These are phyloP conservation scores for Penicillium pulvis DNA, from an alignment of 495 filamentous ascomycete genomes.

Conservation along the genomic window DNA sequence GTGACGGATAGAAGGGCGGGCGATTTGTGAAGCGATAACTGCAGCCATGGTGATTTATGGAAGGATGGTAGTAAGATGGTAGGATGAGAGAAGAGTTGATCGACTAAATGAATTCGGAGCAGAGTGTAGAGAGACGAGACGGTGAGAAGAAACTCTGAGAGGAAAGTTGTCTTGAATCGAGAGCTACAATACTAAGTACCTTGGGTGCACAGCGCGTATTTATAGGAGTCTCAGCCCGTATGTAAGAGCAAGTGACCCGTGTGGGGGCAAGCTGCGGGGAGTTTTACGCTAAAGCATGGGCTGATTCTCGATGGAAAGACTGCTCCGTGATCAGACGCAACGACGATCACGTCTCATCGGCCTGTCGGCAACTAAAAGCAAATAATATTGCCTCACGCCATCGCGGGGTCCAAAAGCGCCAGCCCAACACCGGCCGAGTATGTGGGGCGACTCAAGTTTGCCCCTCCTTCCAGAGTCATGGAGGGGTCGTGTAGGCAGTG, in stretches of 20 bases:
- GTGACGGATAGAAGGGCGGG: constrained; percentile 45
- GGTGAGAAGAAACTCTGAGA: background rate
- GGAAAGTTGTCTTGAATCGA: background rate
- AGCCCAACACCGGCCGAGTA: background rate
- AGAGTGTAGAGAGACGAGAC: background rate
- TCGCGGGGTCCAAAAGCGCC: constrained; percentile 19
- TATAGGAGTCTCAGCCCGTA: constrained; percentile 25
- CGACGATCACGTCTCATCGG: constrained; percentile 1
- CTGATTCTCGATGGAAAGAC: background rate
- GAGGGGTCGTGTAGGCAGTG: background rate
- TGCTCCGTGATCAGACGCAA: constrained; percentile 3
- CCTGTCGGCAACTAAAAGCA: constrained; percentile 1
- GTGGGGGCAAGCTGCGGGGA: constrained; percentile 22
- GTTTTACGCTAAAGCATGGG: background rate
- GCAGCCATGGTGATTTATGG: constrained; percentile 28
- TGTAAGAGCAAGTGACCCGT: constrained; percentile 21
- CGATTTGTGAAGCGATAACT: constrained; percentile 29
- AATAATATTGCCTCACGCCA: constrained; percentile 22
- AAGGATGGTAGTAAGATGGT: background rate
- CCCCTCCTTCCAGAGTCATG: constrained; percentile 1
- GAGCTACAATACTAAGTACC: background rate
- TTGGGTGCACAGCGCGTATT: constrained; percentile 1
- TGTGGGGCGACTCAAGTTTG: background rate
- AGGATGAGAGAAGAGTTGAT: background rate
- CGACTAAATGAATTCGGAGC: background rate